Evolutionary conservation across 2,329 filamentous ascomycete genomes (phyloP), one percentile per base, ranked within the genome.

Genomic region (Leptosphaerulina australis): DNA sequence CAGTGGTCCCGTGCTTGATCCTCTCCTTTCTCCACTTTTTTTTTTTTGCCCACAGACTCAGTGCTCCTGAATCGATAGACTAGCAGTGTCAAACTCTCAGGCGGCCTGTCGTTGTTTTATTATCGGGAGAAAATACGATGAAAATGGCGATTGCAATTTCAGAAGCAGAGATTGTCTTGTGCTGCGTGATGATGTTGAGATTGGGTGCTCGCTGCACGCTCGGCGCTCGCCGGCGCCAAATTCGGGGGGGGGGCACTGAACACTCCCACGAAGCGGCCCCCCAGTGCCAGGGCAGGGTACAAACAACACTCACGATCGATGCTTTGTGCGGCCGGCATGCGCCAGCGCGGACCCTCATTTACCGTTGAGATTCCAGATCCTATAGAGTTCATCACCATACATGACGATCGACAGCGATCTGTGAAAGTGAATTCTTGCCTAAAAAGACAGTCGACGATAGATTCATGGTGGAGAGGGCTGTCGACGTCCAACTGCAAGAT

Each of bases 1-100:
- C 29, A 40, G 20, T 31, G 17, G 37, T 38, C 43, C 43, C 35
- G 33, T 40, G 37, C 26, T 40, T 37, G 36, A 53, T 41, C 34
- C 14, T 40, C 36, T 40, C 39, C 44, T 54, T 46, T 46, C 36
- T 43, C 53, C 39, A 43, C 41, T 53, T 53, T 55, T 49, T 21
- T 33, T 53, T 53, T 55, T 49, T 21, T 33, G 35, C 40, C 15
- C 40, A 14, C 34, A 43, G 35, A 28, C 47, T 46, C n/a, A 20
- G 22, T 35, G 29, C 25, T 46, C 31, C 25, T 25, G 31, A 58
- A 53, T 59, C 56, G 34, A 61, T 59, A 58, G 58, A 50, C 35
- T 33, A 4, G 39, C 38, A 21, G 21, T 15, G 25, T 35, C 46
- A 50, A 24, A 35, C 34, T 44, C 24, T 48, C 24, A 48, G 38